A percentile compares a stretch with the other conserved stretches of the same genome.
Evolutionary conservation across 768 basidiomycete species (phyloP).

Genomic region (Tulasnella sp.): DNA sequence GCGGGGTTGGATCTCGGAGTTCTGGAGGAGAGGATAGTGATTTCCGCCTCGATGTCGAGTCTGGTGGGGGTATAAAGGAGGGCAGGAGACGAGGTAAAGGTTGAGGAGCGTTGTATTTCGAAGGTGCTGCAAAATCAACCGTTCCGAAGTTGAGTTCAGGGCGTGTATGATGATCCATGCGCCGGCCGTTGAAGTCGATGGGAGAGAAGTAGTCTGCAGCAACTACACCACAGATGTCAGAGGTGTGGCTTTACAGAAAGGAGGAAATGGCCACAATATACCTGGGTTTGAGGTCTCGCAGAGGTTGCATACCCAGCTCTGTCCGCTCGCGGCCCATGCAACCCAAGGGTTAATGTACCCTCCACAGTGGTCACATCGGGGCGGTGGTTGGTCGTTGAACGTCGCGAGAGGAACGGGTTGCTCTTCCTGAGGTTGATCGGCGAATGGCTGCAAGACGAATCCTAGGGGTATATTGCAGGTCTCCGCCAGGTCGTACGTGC

Average conservation of each 20-base stretch:
- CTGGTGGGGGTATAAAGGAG: conserved; percentile 51
- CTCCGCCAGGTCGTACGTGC: conserved; percentile 67
- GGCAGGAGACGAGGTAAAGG: conserved; percentile 53
- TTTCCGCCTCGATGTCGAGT: conserved; percentile 32
- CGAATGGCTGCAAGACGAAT: conserved; percentile 86
- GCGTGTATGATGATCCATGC: conserved; percentile 74
- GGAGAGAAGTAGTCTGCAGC: conserved; percentile 77
- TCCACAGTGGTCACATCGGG: conserved; percentile 78
- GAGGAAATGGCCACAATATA: conserved; percentile 41
- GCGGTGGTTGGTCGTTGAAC: conserved; percentile 66
- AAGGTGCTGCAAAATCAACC: conserved; percentile 79
- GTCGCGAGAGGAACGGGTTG: conserved; percentile 77
- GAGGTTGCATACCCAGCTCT: conserved; percentile 88
- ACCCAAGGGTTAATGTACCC: conserved; percentile 96
- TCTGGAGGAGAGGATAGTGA: conserved; percentile 37
- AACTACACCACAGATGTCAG: conserved; percentile 48
- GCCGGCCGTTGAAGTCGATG: conserved; percentile 69
- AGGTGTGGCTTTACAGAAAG: not conserved
- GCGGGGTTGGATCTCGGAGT: conserved; percentile 53
- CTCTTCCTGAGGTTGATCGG: conserved; percentile 70
- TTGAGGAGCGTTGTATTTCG: conserved; percentile 81
- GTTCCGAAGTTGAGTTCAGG: conserved; percentile 90
- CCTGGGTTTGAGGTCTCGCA: conserved; percentile 83
- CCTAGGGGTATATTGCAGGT: conserved; percentile 83
- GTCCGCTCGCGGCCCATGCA: conserved; percentile 74